Conservation (phyloP, 306 rosid genomes). For the Castanea crenata region DNA sequence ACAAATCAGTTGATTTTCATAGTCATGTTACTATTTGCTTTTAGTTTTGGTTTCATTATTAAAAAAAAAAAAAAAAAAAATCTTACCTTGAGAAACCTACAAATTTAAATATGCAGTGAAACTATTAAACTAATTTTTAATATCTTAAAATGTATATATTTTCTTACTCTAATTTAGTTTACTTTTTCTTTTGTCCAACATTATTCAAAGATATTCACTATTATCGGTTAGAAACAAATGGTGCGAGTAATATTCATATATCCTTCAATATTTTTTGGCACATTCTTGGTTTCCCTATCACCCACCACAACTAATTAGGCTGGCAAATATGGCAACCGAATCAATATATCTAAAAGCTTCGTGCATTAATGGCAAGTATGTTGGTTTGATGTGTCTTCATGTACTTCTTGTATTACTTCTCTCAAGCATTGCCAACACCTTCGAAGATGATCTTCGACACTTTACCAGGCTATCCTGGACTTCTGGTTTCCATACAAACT, state of each 20-base stretch:
- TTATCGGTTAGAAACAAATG: background rate
- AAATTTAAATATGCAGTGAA: no score
- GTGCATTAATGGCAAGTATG: no score
- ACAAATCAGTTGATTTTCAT: no score
- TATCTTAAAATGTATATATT: no score
- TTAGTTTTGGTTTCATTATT: no score
- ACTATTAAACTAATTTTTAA: no score
- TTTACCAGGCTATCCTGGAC: conserved; percentile 28
- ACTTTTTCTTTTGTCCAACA: no score
- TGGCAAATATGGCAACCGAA: background rate
- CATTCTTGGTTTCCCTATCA: background rate
- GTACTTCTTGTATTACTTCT: conserved; percentile 13
- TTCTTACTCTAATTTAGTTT: no score
- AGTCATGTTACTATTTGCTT: no score
- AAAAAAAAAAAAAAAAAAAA: no score
- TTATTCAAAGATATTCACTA: no score
- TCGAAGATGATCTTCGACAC: conserved; percentile 16
- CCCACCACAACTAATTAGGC: background rate
- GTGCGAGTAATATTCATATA: background rate
- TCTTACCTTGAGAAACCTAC: no score
- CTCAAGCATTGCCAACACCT: conserved; percentile 6
- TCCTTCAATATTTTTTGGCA: background rate
- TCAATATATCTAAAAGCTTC: background rate
- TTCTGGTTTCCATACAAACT: conserved; percentile 26
- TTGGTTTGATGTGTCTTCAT: background rate